Conservation (phyloP, 2,329 filamentous ascomycete species). For the Rutstroemia sydowiana region DNA sequence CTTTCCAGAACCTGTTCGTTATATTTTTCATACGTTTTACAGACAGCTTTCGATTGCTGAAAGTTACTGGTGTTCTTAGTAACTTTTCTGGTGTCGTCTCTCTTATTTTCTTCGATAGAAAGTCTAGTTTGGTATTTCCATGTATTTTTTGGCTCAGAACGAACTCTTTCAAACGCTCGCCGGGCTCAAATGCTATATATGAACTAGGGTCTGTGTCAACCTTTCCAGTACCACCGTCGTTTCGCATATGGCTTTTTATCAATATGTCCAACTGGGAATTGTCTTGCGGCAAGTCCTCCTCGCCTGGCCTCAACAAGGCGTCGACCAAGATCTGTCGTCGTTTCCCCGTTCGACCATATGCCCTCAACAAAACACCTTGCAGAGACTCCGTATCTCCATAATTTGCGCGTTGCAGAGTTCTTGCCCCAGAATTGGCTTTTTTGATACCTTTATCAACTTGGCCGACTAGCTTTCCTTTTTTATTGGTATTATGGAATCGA, state of each 20-base stretch:
- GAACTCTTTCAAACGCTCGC: background rate
- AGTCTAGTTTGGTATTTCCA: conserved; percentile 12
- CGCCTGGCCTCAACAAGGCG: conserved; percentile 30
- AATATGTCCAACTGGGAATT: conserved; percentile 35
- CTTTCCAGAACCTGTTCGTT: conserved; percentile 41
- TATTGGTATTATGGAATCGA: conserved; percentile 35
- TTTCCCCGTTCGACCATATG: conserved; percentile 47
- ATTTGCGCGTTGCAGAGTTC: conserved; percentile 46
- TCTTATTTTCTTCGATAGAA: conserved; percentile 2
- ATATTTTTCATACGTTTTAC: conserved; percentile 37
- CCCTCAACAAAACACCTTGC: conserved; percentile 39
- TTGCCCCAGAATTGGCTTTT: conserved; percentile 38
- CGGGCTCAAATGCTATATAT: background rate
- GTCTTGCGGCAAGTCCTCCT: conserved; percentile 33
- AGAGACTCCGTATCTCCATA: conserved; percentile 42
- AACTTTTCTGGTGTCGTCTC: conserved; percentile 31
- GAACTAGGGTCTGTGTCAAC: background rate
- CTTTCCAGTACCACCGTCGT: background rate
- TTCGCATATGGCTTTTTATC: conserved; percentile 10
- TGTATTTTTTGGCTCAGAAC: conserved; percentile 19
- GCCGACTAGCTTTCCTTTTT: conserved; percentile 1
- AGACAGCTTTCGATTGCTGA: conserved; percentile 36
- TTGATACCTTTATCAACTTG: conserved; percentile 25
- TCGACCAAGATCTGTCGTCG: conserved; percentile 42
- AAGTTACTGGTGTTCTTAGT: conserved; percentile 43